These are phyloP conservation scores for Phaffia rhodozyma DNA, from an alignment of 1,284 basidiomycete species.

Conservation along the genomic window DNA sequence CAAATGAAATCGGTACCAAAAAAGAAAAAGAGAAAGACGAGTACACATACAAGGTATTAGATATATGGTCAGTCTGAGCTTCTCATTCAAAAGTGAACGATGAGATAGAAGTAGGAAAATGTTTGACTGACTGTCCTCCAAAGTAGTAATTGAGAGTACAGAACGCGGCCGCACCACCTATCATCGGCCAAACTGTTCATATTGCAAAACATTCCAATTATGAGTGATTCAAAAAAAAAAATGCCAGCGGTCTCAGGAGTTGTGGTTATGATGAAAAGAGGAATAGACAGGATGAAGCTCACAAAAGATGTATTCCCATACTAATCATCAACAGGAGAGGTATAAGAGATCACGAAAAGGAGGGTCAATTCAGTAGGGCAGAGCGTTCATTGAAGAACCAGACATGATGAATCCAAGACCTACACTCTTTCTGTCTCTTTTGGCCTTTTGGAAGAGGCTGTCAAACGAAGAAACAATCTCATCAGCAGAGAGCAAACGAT, in stretches of 20 bases:
- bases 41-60: too few relatives aligned
- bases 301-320: conserved; percentile 5
- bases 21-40: too few relatives aligned
- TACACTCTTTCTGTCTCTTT: conserved; percentile 1
- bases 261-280: too few relatives aligned
- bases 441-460: background rate
- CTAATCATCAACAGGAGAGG: background rate
- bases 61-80: background rate
- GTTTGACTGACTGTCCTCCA: background rate
- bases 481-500: too few relatives aligned
- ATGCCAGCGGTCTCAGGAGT: too few relatives aligned
- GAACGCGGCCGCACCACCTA: background rate
- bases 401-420: background rate
- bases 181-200: background rate
- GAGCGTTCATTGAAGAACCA: too few relatives aligned
- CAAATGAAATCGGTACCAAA: too few relatives aligned
- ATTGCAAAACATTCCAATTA: too few relatives aligned
- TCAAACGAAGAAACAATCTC: background rate
- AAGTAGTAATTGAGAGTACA: conserved; percentile 3
- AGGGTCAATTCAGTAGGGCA: background rate
- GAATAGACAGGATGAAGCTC: background rate
- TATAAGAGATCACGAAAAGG: background rate
- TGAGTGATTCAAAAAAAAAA: too few relatives aligned
- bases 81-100: background rate
- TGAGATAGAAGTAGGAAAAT: background rate